phyloP scores from a whole-genome alignment of 2,329 filamentous ascomycete species.

The Exserohilum turcica region DNA sequence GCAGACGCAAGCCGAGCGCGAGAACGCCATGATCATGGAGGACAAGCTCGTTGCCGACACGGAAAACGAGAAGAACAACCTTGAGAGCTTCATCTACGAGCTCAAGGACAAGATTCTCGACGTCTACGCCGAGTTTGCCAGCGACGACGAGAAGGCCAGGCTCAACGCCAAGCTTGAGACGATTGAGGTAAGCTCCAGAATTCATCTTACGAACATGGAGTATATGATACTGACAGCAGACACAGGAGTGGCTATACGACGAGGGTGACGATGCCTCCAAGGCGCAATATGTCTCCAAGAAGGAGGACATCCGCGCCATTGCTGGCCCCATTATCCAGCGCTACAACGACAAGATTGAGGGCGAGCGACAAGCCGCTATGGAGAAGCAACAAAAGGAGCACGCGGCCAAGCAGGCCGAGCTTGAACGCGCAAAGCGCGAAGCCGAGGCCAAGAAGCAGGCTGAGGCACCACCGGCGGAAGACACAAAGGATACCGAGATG shows the following conservation, averaged over 20 bases:
- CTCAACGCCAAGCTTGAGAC: slow-evolving; percentile 81
- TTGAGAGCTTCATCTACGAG: slow-evolving; percentile 97
- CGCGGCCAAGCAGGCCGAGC: slow-evolving; percentile 66
- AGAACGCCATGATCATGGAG: slow-evolving; percentile 91
- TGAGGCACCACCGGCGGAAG: slow-evolving; percentile 46
- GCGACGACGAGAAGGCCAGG: slow-evolving; percentile 88
- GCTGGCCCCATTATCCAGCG: slow-evolving; percentile 91
- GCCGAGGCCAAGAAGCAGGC: slow-evolving; percentile 68
- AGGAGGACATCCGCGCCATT: slow-evolving; percentile 90
- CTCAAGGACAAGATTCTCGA: slow-evolving; percentile 94
- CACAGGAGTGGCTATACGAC: slow-evolving; percentile 95
- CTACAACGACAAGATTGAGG: slow-evolving; percentile 92
- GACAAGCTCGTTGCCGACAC: slow-evolving; percentile 98
- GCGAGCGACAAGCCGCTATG: slow-evolving; percentile 75
- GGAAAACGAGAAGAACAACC: slow-evolving; percentile 99
- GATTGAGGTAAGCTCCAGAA: slow-evolving; percentile 72
- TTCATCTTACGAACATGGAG: not conserved
- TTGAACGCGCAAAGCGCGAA: slow-evolving; percentile 77
- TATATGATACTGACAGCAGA: slow-evolving; percentile 16
- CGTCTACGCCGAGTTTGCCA: slow-evolving; percentile 85
- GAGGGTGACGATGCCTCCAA: slow-evolving; percentile 95
- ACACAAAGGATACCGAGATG: slow-evolving; percentile 60
- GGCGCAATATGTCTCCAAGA: slow-evolving; percentile 90
- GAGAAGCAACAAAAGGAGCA: slow-evolving; percentile 68
- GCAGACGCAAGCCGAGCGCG: slow-evolving; percentile 75